These are phyloP conservation scores for Tilletiopsis washingtonensis DNA, from an alignment of 1,284 basidiomycete species.

Conservation along the genomic window DNA sequence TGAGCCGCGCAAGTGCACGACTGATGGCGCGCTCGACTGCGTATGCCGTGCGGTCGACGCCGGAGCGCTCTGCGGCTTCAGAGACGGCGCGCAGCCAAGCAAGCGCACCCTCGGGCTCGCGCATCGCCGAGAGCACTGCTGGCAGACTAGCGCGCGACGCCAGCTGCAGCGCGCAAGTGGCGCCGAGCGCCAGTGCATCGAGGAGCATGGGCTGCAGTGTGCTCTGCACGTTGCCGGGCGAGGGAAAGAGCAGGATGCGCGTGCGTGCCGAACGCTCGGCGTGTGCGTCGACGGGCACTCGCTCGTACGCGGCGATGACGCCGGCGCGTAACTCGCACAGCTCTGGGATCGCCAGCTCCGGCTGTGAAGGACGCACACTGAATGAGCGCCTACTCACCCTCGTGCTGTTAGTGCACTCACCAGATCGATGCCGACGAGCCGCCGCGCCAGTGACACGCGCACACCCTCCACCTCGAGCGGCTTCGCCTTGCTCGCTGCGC, in stretches of 20 bases:
- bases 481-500: constrained; percentile 8
- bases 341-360: too few relatives aligned
- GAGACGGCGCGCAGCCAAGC: neutral
- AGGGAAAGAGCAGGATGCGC: neutral
- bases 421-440: too few relatives aligned
- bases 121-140: neutral
- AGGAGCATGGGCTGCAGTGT: neutral
- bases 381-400: too few relatives aligned
- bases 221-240: neutral
- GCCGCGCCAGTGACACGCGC: constrained; percentile 8
- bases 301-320: neutral
- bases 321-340: too few relatives aligned
- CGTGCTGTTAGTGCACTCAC: too few relatives aligned
- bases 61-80: too few relatives aligned
- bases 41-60: constrained; percentile 1
- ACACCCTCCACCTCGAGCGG: constrained; percentile 22
- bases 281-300: neutral
- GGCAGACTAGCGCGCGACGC: neutral
- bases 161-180: neutral
- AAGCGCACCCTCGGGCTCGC: neutral
- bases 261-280: neutral
- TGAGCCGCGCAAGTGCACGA: neutral
- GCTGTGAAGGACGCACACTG: too few relatives aligned
- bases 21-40: too few relatives aligned
- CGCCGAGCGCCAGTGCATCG: neutral